Evolutionary conservation across 305 asterid species (phyloP).

Genomic region (Caryopteris hybrid): DNA sequence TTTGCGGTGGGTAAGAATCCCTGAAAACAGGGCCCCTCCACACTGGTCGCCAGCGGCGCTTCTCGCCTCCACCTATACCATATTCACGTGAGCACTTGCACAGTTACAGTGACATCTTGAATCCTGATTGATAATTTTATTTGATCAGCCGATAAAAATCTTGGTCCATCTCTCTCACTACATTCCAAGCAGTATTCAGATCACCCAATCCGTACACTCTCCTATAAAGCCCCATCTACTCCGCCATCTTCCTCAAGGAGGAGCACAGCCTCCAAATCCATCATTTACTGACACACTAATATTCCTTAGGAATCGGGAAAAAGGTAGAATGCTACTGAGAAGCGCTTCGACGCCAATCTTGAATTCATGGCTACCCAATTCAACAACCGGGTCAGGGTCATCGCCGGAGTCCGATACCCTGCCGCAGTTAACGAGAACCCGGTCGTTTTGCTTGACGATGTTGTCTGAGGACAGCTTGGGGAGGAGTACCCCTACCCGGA

Average conservation of each 20-base stretch:
- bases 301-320: too few species aligned
- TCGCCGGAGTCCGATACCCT: conserved; percentile 54
- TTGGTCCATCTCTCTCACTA: not conserved
- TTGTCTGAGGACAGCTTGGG: conserved; percentile 34
- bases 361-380: conserved; percentile 47
- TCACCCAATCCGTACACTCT: not conserved
- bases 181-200: conserved; percentile 11
- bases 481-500: conserved; percentile 15
- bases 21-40: not conserved
- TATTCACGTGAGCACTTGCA: conserved; percentile 26
- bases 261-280: too few species aligned
- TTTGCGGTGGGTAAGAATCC: too few species aligned
- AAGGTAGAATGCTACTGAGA: conserved; percentile 45
- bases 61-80: conserved; percentile 16
- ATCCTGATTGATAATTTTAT: not conserved
- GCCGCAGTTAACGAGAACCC: conserved; percentile 36
- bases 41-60: conserved; percentile 23
- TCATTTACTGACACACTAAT: too few species aligned
- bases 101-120: too few species aligned
- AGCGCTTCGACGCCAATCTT: conserved; percentile 68
- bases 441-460: conserved; percentile 39
- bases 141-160: not conserved
- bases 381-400: conserved; percentile 32
- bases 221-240: conserved; percentile 19
- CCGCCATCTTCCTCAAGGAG: not conserved